phyloP scores from a whole-genome alignment of 495 filamentous ascomycete species.

The Daldinia bambusicola region DNA sequence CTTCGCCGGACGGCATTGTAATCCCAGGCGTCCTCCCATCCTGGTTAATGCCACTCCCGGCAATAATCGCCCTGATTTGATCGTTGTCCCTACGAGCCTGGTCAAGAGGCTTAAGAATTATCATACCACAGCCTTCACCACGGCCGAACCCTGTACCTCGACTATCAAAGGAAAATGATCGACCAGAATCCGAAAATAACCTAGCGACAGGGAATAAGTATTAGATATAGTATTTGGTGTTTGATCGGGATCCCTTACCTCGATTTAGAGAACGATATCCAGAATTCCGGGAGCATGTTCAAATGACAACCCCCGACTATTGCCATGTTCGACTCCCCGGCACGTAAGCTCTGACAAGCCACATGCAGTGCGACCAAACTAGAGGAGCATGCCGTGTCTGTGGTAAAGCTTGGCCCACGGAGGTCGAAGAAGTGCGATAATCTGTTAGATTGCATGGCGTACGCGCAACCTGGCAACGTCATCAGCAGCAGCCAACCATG shows the following conservation, averaged over 20 bases:
- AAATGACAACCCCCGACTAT: constrained; percentile 68
- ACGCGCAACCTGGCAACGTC: constrained; percentile 59
- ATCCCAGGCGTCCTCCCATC: constrained; percentile 70
- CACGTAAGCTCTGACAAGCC: constrained; percentile 82
- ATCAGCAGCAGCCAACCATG: constrained; percentile 22
- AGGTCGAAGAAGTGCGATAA: constrained; percentile 68
- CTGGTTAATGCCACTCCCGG: constrained; percentile 67
- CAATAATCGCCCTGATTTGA: constrained; percentile 71
- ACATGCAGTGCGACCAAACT: constrained; percentile 72
- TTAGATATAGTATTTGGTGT: not conserved
- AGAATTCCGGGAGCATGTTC: constrained; percentile 66
- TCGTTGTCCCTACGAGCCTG: constrained; percentile 67
- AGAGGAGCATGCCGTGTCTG: constrained; percentile 90
- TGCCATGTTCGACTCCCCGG: constrained; percentile 59
- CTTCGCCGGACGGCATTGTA: constrained; percentile 64
- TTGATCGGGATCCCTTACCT: constrained; percentile 25
- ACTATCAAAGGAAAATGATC: constrained; percentile 69
- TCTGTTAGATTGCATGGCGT: constrained; percentile 70
- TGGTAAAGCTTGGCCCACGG: constrained; percentile 71
- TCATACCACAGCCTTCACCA: constrained; percentile 68
- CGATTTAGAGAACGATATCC: constrained; percentile 61
- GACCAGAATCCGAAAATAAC: constrained; percentile 73
- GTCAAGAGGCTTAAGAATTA: constrained; percentile 70
- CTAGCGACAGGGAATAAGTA: constrained; percentile 53
- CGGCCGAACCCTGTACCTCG: constrained; percentile 72